Evolutionary conservation across 306 rosid genomes (phyloP), one percentile per base, ranked within the genome.

Genomic region (Sicyos edulis): DNA sequence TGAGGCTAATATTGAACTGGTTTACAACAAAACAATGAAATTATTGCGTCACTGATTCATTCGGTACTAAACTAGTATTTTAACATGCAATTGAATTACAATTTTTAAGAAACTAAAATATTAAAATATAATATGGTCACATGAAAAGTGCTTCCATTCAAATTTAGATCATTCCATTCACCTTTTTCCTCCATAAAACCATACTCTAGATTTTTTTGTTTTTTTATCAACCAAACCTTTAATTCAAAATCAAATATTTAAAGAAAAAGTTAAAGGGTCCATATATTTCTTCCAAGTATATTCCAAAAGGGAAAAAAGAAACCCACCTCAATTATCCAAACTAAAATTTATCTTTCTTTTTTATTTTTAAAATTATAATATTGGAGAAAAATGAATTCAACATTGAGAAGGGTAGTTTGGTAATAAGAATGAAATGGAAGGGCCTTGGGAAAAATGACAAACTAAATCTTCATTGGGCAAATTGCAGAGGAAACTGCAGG

Each of bases 401-500:
- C 11, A 52, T 17, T 54, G 47, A n/a, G 63, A 12, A 10, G 22
- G 66, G 8, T 15, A 22, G 16, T 55, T 72, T 42, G 45, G 66
- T 72, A 72, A 72, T 72, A 54, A 72, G 40, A 3, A 10, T 11
- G 14, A 21, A 29, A 72, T 16, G 12, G 64, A 16, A 44, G 74
- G 60, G 61, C 24, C 4, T 52, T 52, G 0, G 29, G 60, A 16
- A 16, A 22, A 52, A 3, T 51, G 9, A 10, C 0, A 24, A 50
- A n/a, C 37, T 29, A 53, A 32, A 26, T 14, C 15, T 24, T 70
- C 10, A 26, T n/a, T 50, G 61, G 37, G 37, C 37, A 51, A 51
- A 29, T 47, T n/a, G 74, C 74, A 26, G 61, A 26, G n/a, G 74
- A 24, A 51, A 53, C 24, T 70, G 54, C 72, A 42, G 72, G 54